Evolutionary conservation across 1,139 yeast species (phyloP).

Genomic region (Eremothecium coryli): DNA sequence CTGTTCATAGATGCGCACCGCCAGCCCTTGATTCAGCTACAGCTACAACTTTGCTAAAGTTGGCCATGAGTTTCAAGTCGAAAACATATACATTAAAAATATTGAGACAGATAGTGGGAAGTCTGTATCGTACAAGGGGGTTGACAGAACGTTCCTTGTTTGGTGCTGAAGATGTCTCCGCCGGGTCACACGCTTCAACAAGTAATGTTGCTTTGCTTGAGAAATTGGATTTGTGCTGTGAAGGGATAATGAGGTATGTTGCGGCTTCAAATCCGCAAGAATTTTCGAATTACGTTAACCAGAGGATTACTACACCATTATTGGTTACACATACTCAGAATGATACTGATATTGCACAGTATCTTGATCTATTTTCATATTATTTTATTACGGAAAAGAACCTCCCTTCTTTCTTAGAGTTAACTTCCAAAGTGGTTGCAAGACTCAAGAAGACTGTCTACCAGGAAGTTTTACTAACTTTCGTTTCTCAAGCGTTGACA

Average conservation of each 20-base stretch:
- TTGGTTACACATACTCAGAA: slow-evolving; percentile 15
- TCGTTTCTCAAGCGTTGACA: slow-evolving; percentile 22
- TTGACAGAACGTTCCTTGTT: background rate
- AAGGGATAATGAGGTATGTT: slow-evolving; percentile 20
- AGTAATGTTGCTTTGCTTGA: slow-evolving; percentile 14
- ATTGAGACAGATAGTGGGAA: slow-evolving; percentile 15
- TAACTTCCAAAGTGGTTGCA: slow-evolving; percentile 17
- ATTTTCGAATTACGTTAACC: slow-evolving; percentile 16
- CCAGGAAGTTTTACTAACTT: slow-evolving; percentile 22
- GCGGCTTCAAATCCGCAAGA: slow-evolving; percentile 28
- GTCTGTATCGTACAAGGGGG: slow-evolving; percentile 13
- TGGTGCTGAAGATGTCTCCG: background rate
- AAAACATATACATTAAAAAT: slow-evolving; percentile 16
- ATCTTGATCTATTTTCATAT: slow-evolving; percentile 24
- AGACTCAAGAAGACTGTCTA: slow-evolving; percentile 20
- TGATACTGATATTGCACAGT: slow-evolving; percentile 18
- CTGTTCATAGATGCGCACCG: slow-evolving; percentile 23
- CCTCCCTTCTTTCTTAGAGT: slow-evolving; percentile 18
- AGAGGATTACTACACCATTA: slow-evolving; percentile 18
- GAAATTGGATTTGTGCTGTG: slow-evolving; percentile 22
- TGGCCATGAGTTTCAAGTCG: slow-evolving; percentile 20
- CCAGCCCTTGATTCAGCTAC: slow-evolving; percentile 16
- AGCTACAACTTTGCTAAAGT: slow-evolving; percentile 18
- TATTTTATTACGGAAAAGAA: slow-evolving; percentile 20
- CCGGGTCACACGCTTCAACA: background rate